These are phyloP conservation scores for Melanogaster broomeanus DNA, from an alignment of 768 basidiomycete species.

Conservation along the genomic window DNA sequence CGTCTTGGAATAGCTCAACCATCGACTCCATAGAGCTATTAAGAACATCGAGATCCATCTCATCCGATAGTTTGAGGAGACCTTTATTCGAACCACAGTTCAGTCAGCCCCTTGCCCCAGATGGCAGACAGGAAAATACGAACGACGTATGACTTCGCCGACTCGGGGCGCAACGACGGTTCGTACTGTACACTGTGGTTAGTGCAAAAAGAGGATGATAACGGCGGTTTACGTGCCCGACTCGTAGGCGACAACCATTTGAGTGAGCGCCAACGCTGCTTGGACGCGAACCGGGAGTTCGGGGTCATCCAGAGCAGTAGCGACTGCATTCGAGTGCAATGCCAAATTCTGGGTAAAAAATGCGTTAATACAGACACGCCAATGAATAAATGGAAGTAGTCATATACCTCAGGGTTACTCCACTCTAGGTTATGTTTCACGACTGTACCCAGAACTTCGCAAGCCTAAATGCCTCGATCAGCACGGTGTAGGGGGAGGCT, in stretches of 20 bases:
- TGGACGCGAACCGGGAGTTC: conserved; percentile 86
- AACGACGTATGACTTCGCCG: conserved; percentile 86
- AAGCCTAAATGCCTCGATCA: conserved; percentile 51
- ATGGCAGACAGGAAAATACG: conserved; percentile 5
- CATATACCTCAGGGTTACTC: conserved; percentile 57
- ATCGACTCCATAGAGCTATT: conserved; percentile 83
- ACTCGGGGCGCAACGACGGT: conserved; percentile 72
- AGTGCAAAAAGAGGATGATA: neutral
- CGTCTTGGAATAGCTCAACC: conserved; percentile 83
- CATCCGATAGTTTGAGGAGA: conserved; percentile 86
- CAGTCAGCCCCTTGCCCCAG: neutral
- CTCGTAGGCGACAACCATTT: conserved; percentile 66
- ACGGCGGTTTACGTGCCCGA: conserved; percentile 45
- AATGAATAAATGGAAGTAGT: neutral
- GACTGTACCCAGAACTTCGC: conserved; percentile 77
- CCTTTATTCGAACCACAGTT: conserved; percentile 42
- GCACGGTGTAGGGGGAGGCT: neutral
- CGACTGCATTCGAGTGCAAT: conserved; percentile 63
- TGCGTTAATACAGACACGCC: neutral
- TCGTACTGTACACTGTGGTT: conserved; percentile 49
- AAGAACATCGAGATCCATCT: conserved; percentile 85
- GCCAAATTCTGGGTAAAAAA: conserved; percentile 52
- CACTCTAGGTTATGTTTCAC: conserved; percentile 70
- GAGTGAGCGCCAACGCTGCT: conserved; percentile 77
- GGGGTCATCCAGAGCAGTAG: conserved; percentile 69